Evolutionary conservation across 306 rosid genomes (phyloP), one percentile per base, ranked within the genome.

Genomic region (Quercus rubra): DNA sequence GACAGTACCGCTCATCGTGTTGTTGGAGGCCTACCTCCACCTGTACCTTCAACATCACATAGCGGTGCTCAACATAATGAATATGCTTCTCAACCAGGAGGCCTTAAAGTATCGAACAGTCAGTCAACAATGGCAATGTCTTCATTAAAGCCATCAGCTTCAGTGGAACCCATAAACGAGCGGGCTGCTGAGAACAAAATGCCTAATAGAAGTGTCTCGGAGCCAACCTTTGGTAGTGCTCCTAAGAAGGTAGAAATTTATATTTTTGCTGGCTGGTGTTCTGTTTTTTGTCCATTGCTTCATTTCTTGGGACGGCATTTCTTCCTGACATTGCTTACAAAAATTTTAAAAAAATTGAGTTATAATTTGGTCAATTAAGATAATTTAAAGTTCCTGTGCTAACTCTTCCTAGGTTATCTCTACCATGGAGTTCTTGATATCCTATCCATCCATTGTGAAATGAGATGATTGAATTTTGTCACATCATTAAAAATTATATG

Each of bases 1-100:
- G 97, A 94, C 84, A 92, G 87, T 77, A 94, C 98, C 12, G 97
- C 98, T 35, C 94, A 90, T 85, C 92, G 93, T 72, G 97, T 91
- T 83, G 97, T 94, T 67, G 97, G 98, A n/a, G 96, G 97, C 55
- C 80, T 92, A 62, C 97, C 97, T 12, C 98, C 98, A 33, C 94
- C 97, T 57, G 90, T 86, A 74, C 93, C 98, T 72, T 81, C 90
- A 30, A 74, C 82, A 19, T 83, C 91, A 19, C 94, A 83, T n/a
- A 89, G 91, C 43, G 71, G 67, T 83, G 71, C 75, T 59, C 92
- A 82, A 6, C 87, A 85, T 79, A 82, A 62, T 87, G 97, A 87
- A 67, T 90, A 87, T 41, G 81, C 83, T 83, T 85, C 83, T 68
- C 97, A 83, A 66, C 81, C 83, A 1, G 67, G 73, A 62, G 88